These are phyloP conservation scores for Pythium utonaiense DNA, from an alignment of 352 stramenopile genomes.

Conservation along the genomic window DNA sequence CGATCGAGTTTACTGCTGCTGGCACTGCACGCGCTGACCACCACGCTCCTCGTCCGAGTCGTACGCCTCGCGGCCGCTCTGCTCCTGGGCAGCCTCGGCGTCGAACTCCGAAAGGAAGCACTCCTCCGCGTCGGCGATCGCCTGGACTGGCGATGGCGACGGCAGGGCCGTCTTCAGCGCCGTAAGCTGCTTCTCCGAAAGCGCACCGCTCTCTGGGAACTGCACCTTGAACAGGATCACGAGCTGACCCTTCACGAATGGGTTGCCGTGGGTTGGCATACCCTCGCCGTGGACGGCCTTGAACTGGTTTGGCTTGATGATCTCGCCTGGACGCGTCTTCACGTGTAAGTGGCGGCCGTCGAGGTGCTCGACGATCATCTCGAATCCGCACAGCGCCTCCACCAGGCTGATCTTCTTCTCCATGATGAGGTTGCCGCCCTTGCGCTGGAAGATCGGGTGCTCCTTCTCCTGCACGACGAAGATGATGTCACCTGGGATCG, in stretches of 20 bases:
- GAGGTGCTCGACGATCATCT: conserved; percentile 92
- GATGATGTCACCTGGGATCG: conserved; percentile 92
- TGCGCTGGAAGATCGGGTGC: conserved; percentile 94
- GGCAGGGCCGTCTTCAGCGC: conserved; percentile 63
- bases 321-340: conserved; percentile 90
- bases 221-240: conserved; percentile 98
- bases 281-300: conserved; percentile 95
- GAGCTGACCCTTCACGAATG: conserved; percentile 97
- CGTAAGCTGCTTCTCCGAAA: conserved; percentile 85
- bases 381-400: conserved; percentile 90
- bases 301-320: conserved; percentile 92
- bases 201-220: conserved; percentile 90
- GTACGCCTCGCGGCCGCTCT: conserved; percentile 72
- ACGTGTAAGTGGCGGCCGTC: conserved; percentile 91
- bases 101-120: conserved; percentile 92
- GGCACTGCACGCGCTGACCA: conserved; percentile 84
- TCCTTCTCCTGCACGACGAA: conserved; percentile 98
- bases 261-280: conserved; percentile 97
- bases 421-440: conserved; percentile 96
- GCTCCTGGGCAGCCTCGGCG: conserved; percentile 83
- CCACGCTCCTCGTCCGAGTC: conserved; percentile 94
- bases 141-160: conserved; percentile 42
- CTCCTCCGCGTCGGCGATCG: conserved; percentile 60
- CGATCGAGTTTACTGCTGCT: conserved; percentile 74
- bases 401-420: conserved; percentile 95